Base-by-base conservation (phyloP, 805 yeast species). In the Metschnikowia peoriensis region DNA sequence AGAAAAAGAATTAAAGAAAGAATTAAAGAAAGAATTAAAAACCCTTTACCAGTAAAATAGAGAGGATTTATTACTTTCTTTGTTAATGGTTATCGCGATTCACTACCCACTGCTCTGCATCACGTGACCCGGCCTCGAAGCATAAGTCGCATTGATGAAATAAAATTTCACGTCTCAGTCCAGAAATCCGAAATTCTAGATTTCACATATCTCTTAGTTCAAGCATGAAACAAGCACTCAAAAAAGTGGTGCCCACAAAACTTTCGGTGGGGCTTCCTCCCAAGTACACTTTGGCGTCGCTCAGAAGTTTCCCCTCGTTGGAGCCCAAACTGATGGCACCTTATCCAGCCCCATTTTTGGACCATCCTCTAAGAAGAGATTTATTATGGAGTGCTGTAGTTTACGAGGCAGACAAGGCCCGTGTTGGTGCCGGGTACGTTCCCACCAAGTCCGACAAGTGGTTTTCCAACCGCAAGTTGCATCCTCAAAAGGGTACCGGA, bases 401-500 rank as follows among this genome's bases (percentile, higher is more conserved):
- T 2, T 90, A 79, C 76, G 99, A 94, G 75, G 87, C 92, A 38
- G 97, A 94, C 66, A 83, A 82, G 57, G 84, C 84, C 57, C 84
- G 97, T 69, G 97, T 90, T 10, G 97, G 97, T 42, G 80, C 97
- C 1, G 84, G 89, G 1, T 86, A 86, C 64, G 96, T 94, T 34
- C 86, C 89, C 38, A 89, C 94, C 52, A 86, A 97, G 70, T 81
- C 89, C 38, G 93, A 89, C 61, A 87, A 86, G 70, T 91, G 92
- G 54, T 92, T 82, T 68, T 87, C 96, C 27, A 81, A 96, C 69
- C 80, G 81, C 64, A 94, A 94, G 67, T 75, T 94, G 60, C 77
- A 83, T 38, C 89, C 90, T 32, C 99, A 94, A 72, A 94, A 94
- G 72, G 98, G 98, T 54, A 75, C 89, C 14, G 99, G 99, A 72